Base-by-base conservation (phyloP, 2,329 filamentous ascomycete genomes). In the Nannizziopsis arthrosporioides region DNA sequence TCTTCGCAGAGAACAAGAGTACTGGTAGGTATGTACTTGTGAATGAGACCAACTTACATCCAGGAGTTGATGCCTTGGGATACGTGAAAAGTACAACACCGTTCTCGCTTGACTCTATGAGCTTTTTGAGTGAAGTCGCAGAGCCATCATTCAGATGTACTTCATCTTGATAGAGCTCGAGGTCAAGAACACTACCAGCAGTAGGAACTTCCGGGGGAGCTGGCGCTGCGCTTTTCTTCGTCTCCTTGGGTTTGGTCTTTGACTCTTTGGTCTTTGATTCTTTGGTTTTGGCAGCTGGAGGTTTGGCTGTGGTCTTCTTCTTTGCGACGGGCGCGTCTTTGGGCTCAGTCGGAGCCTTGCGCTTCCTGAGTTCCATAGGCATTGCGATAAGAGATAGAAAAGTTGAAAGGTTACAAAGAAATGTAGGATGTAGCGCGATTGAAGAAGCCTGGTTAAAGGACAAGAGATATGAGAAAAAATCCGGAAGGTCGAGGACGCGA, bases 1-100 rank as follows among this genome's bases (percentile, higher is more conserved):
- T 42, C 11, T 44, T 35, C n/a, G 41, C 19, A 46, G 31, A 32
- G 40, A 14, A 27, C 7, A 27, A 27, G 22, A 27, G 22, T 27
- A 27, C 22, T 27, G 22, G 22, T 27, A 27, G 22, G 22, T 4
- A 27, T 27, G n/a, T n/a, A n/a, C n/a, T n/a, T n/a, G n/a, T n/a
- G 39, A 47, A 42, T 37, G 40, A 31, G 22, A 32, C 41, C 17
- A 51, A 66, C 86, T 78, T 80, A 94, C 90, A 96, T 54, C 90
- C 90, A 34, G 87, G 86, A 17, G 92, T 98, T 22, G 84, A 92
- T 10, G 92, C 92, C 70, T 85, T 93, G 51, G 92, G 92, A 63
- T 96, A 96, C 30, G 89, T 95, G 67, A 98, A 95, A 27, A 96
- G 71, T 31, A 94, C 86, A 38, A 96, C 84, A 19, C 90, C 92